These are phyloP conservation scores for Amanita brunnescens DNA, from an alignment of 768 basidiomycete species.

Conservation along the genomic window DNA sequence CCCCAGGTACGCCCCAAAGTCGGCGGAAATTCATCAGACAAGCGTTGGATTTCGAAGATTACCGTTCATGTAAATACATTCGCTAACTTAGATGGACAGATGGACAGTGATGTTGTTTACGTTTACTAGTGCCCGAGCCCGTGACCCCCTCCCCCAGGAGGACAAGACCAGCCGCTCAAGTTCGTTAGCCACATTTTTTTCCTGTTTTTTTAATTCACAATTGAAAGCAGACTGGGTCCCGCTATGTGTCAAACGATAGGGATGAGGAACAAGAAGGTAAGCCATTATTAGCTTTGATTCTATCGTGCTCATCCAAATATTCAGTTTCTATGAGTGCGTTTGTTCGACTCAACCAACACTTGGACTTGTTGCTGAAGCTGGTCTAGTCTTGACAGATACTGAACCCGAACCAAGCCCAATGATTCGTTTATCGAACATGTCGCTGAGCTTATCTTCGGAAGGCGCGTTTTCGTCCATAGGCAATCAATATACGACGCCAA, in stretches of 20 bases:
- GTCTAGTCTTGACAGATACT: conserved; percentile 5
- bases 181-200: background rate
- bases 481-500: background rate
- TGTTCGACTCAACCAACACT: background rate
- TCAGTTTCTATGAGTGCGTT: conserved; percentile 5
- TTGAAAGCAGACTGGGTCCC: background rate
- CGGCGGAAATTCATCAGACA: background rate
- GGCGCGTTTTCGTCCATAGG: background rate
- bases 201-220: background rate
- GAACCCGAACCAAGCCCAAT: background rate
- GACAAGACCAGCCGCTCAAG: background rate
- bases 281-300: background rate
- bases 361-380: background rate
- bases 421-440: background rate
- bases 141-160: background rate
- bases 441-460: background rate
- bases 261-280: conserved; percentile 2
- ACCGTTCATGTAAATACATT: background rate
- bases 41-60: background rate
- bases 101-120: background rate
- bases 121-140: background rate
- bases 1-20: background rate
- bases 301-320: background rate
- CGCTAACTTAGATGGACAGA: background rate
- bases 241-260: background rate